phyloP scores from a whole-genome alignment of 1,284 basidiomycete genomes.

The Omphalotus olearius region DNA sequence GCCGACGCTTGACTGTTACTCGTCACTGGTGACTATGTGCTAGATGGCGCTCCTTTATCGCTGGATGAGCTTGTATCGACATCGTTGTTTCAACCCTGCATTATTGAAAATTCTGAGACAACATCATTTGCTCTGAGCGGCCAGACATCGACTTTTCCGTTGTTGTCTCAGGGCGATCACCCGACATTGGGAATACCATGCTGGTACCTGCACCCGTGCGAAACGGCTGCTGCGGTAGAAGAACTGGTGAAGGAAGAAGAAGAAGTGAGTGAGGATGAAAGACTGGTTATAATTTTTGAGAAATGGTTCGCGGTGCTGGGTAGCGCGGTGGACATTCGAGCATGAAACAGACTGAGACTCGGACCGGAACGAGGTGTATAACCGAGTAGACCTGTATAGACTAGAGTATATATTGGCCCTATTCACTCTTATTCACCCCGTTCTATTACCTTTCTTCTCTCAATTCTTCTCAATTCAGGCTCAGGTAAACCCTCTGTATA shows the following conservation, averaged over 20 bases:
- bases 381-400: not conserved
- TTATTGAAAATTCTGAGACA: constrained; percentile 38
- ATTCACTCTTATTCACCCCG: constrained; percentile 2
- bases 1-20: constrained; percentile 8
- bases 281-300: constrained; percentile 52
- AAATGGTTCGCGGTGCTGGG: constrained; percentile 73
- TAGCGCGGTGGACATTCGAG: constrained; percentile 49
- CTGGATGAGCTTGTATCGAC: constrained; percentile 52
- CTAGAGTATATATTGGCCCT: constrained; percentile 15
- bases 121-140: constrained; percentile 52
- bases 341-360: constrained; percentile 11
- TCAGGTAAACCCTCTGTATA: constrained; percentile 5
- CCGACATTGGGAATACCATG: constrained; percentile 65
- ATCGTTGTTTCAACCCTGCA: constrained; percentile 50
- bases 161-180: constrained; percentile 82
- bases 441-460: not conserved
- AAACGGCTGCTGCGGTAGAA: constrained; percentile 57
- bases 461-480: not conserved
- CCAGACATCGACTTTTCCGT: constrained; percentile 54
- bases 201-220: constrained; percentile 85
- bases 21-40: constrained; percentile 6
- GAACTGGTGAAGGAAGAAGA: constrained; percentile 55
- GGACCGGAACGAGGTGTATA: constrained; percentile 1
- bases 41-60: constrained; percentile 63
- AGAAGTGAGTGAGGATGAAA: constrained; percentile 25